Base-by-base conservation (phyloP, 2,329 filamentous ascomycete genomes). In the Colletotrichum falcatum region DNA sequence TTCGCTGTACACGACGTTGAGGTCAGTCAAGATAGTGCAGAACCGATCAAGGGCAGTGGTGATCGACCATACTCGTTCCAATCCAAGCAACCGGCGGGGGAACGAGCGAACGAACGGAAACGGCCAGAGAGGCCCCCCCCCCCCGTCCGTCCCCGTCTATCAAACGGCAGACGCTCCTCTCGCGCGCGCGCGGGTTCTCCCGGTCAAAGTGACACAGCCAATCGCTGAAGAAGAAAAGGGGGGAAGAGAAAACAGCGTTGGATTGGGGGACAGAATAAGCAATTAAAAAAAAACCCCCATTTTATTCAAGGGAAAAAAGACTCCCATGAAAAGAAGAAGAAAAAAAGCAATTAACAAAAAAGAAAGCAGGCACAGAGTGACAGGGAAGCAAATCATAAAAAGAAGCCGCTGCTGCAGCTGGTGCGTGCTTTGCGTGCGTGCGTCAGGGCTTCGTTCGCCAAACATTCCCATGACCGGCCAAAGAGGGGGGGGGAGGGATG, bases 391-490 rank as follows among this genome's bases (percentile, higher is more conserved):
- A 61, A 51, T 35, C 33, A n/a, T 33, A 20, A 23, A 61, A 23
- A 20, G 18, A 61, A 23, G 23, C n/a, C 30, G 44, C 14, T 61
- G 33, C 18, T 16, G 46, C 44, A 42, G 59, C 33, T 5, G 33
- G 12, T 23, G 59, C 59, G 23, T 48, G 58, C 51, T 30, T 59
- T 42, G 39, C 39, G 42, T 62, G 48, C 66, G 49, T 54, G 56
- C 42, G 14, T 12, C 42, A 12, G 42, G 42, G 9, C 23, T 59
- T 65, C 61, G 61, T 65, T 65, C 62, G 66, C 67, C 67, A 70
- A 67, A 67, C 67, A 53, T 61, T n/a, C 23, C n/a, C 56, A 51
- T 35, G 46, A 35, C 55, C 55, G 64, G 55, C 9, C 35, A 42
- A 42, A 59, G 42, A 37, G 18, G 28, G 5, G 9, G 42, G 18